These are phyloP conservation scores for Claviceps sp. DNA, from an alignment of 2,329 filamentous ascomycete species.

Conservation along the genomic window DNA sequence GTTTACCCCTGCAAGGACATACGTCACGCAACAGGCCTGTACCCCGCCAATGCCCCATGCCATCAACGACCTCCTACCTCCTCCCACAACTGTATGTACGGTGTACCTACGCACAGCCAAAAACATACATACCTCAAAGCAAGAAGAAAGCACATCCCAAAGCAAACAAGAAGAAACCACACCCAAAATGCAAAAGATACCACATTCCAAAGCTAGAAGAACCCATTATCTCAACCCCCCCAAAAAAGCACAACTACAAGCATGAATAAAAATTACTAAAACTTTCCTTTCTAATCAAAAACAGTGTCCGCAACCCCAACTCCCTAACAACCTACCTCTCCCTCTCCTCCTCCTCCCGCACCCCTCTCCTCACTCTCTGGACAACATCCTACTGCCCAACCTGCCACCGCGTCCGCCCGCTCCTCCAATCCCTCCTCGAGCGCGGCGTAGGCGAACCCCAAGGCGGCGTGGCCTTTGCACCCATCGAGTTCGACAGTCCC, in stretches of 20 bases:
- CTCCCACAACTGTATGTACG: too few species aligned
- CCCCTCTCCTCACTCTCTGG: slow-evolving; percentile 47
- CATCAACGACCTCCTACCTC: too few species aligned
- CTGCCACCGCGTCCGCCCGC: slow-evolving; percentile 36
- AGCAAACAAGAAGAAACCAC: background rate
- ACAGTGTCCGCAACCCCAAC: slow-evolving; percentile 39
- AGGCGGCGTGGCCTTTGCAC: slow-evolving; percentile 40
- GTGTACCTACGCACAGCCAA: too few species aligned
- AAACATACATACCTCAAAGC: background rate
- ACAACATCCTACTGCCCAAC: slow-evolving; percentile 44
- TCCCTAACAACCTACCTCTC: slow-evolving; percentile 42
- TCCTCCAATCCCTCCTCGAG: slow-evolving; percentile 34
- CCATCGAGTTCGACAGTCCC: slow-evolving; percentile 43
- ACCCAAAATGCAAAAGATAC: background rate
- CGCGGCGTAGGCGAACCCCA: slow-evolving; percentile 39
- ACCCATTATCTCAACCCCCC: too few species aligned
- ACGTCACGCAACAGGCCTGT: too few species aligned
- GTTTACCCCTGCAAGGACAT: background rate
- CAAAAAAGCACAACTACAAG: background rate
- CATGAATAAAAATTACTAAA: too few species aligned
- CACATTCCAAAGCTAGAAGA: too few species aligned
- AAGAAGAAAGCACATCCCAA: background rate
- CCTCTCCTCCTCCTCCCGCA: slow-evolving; percentile 38
- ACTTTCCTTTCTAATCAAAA: too few species aligned
- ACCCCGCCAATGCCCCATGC: too few species aligned